Evolutionary conservation across 2,329 filamentous ascomycete genomes (phyloP).

Genomic region (Pseudogymnoascus sp.): DNA sequence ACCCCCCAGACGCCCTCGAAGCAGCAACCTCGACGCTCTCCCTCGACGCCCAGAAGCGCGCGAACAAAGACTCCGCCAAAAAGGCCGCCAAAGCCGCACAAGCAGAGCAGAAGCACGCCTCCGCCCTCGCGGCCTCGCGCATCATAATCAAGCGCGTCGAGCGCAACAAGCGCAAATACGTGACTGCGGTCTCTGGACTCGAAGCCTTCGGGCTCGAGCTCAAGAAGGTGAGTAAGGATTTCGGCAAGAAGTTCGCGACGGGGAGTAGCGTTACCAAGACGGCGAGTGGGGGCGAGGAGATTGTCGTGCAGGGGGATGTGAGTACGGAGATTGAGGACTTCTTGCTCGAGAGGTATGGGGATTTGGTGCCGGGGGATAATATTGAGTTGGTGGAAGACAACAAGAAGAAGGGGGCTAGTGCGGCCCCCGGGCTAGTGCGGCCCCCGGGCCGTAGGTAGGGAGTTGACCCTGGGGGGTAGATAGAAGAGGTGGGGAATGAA

Average conservation of each 20-base stretch:
- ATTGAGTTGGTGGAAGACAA: constrained; percentile 93
- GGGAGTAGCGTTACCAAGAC: constrained; percentile 87
- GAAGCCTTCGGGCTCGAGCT: constrained; percentile 86
- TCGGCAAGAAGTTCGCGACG: constrained; percentile 98
- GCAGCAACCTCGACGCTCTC: constrained; percentile 80
- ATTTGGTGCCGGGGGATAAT: constrained; percentile 81
- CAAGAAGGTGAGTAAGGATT: constrained; percentile 93
- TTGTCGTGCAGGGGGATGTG: constrained; percentile 94
- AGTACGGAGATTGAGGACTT: constrained; percentile 93
- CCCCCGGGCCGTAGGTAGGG: neutral
- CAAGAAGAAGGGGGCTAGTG: constrained; percentile 66
- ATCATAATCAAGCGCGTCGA: constrained; percentile 94
- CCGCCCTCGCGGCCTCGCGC: constrained; percentile 73
- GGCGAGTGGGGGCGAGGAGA: constrained; percentile 80
- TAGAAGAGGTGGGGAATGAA: constrained; percentile 1
- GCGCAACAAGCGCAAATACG: constrained; percentile 94
- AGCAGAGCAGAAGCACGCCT: constrained; percentile 72
- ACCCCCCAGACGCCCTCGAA: constrained; percentile 60
- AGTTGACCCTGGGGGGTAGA: neutral
- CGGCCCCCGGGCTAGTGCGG: constrained; percentile 16
- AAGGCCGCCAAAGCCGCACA: constrained; percentile 92
- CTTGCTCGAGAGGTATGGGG: constrained; percentile 76
- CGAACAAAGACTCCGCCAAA: constrained; percentile 92
- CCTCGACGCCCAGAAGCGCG: constrained; percentile 85
- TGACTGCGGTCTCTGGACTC: constrained; percentile 80